A percentile compares a stretch with the other conserved stretches of the same genome.
Evolutionary conservation across 1,284 basidiomycete genomes (phyloP).

Genomic region (Boletus smithii): DNA sequence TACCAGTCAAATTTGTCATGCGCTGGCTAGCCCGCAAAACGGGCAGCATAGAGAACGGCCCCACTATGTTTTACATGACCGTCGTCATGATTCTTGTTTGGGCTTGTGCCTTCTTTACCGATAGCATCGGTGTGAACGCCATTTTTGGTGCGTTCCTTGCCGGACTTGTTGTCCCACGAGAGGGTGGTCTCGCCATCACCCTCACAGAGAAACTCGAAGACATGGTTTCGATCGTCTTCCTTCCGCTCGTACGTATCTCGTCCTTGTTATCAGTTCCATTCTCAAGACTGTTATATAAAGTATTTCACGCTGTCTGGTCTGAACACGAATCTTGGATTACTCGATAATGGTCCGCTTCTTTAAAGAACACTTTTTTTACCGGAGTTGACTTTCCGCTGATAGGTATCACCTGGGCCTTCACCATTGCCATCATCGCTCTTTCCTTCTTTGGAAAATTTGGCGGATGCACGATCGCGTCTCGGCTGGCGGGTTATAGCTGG

Average conservation of each 20-base stretch:
- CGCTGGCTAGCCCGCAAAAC: conserved; percentile 74
- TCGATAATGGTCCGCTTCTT: conserved; percentile 55
- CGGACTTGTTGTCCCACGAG: conserved; percentile 86
- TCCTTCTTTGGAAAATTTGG: conserved; percentile 85
- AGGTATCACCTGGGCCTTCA: conserved; percentile 89
- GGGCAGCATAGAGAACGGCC: conserved; percentile 77
- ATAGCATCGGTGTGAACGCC: conserved; percentile 89
- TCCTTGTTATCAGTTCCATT: conserved; percentile 12
- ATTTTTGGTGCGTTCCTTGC: conserved; percentile 90
- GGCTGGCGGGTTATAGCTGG: conserved; percentile 65
- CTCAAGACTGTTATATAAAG: conserved; percentile 35
- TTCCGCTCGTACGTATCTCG: conserved; percentile 64
- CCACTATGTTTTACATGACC: conserved; percentile 78
- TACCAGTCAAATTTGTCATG: conserved; percentile 63
- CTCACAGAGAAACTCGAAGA: conserved; percentile 84
- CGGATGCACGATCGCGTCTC: conserved; percentile 70
- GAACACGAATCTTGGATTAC: conserved; percentile 80
- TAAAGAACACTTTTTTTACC: conserved; percentile 6
- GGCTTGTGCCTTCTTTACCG: conserved; percentile 87
- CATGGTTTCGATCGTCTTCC: conserved; percentile 73
- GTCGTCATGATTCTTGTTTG: conserved; percentile 76
- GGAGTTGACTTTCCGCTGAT: conserved; percentile 45
- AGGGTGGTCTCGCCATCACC: conserved; percentile 79
- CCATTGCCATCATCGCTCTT: conserved; percentile 74
- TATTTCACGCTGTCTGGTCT: conserved; percentile 89